Base-by-base conservation (phyloP, 73 alveolate species). In the Tetrahymena elliotti region DNA sequence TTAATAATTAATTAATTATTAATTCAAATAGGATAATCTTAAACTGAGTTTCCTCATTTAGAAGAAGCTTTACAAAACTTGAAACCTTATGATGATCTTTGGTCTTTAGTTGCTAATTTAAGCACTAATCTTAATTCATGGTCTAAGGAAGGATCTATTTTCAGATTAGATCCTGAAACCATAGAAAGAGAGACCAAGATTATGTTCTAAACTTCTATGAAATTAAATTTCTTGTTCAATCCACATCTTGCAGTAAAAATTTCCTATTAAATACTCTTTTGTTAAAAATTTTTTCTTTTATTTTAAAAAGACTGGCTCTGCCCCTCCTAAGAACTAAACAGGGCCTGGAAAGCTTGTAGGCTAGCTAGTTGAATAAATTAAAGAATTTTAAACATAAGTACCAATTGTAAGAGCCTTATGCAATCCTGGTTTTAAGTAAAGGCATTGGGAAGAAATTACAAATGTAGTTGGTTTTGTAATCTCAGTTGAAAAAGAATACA, bases 21-120 rank as follows among this genome's bases (percentile, higher is more conserved):
- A 15, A 13, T 18, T 95, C 92, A 47, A 88, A 93, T 97, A 10
- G 99, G 98, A 35, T 96, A 96, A 97, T 95, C 97, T 24, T 93
- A 97, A 39, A 94, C 98, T 53, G 99, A 97, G 83, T 98, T 98
- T 95, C 96, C 97, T 7, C 94, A 96, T 27, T 96, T 98, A 52
- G 98, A 97, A 35, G 98, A 97, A 68, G 96, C 97, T 93, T 96
- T 97, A 84, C 84, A 40, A 33, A 97, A 93, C 35, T 94, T 98
- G 36, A 96, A 97, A 92, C 99, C 99, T 0, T 97, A 96, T 95
- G 99, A 97, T 84, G 98, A 98, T 36, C 96, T 98, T 35, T 98
- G 99, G 99, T 96, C 93, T 22, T 95, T 97, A 47, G 96, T 95
- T 38, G 95, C 95, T 33, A 97, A 97, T 38, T 93, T 83, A 93